Conservation (phyloP, 2,329 filamentous ascomycete species). For the Samsoniella hepiali region DNA sequence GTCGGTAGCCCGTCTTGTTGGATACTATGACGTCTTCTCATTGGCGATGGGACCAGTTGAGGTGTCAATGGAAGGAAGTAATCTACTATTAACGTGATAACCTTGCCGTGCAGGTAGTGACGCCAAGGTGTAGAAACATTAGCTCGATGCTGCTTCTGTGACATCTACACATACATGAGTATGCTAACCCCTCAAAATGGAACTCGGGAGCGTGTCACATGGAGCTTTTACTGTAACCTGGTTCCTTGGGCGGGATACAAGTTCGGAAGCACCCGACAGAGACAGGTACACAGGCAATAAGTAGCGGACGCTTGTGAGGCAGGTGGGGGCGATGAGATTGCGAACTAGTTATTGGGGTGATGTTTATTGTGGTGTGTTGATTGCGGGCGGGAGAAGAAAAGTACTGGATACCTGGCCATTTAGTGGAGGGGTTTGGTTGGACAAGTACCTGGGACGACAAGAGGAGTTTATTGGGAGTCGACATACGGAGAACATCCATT, state of each 20-base stretch:
- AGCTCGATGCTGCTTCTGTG: not conserved
- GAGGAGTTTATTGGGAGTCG: not conserved
- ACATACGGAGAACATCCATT: not conserved
- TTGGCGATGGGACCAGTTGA: too few relatives aligned
- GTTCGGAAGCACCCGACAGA: slow-evolving; percentile 6
- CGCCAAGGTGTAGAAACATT: not conserved
- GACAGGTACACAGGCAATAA: not conserved
- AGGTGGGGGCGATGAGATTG: not conserved
- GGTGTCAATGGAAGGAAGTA: too few relatives aligned
- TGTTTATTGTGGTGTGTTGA: not conserved
- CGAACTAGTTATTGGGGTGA: not conserved
- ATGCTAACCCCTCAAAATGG: not conserved
- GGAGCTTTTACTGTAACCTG: not conserved
- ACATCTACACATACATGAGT: not conserved
- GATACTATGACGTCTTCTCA: too few relatives aligned
- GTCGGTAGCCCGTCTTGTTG: too few relatives aligned
- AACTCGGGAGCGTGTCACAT: not conserved
- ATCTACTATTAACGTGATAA: too few relatives aligned
- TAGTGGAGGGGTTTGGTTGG: not conserved
- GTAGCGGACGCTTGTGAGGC: slow-evolving; percentile 10
- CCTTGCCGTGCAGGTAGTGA: too few relatives aligned
- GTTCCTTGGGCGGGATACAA: not conserved
- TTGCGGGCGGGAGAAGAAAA: not conserved
- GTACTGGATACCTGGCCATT: not conserved
- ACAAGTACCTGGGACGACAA: not conserved